phyloP scores from a whole-genome alignment of 2,329 filamentous ascomycete species.

The Fusarium xyrophilum region DNA sequence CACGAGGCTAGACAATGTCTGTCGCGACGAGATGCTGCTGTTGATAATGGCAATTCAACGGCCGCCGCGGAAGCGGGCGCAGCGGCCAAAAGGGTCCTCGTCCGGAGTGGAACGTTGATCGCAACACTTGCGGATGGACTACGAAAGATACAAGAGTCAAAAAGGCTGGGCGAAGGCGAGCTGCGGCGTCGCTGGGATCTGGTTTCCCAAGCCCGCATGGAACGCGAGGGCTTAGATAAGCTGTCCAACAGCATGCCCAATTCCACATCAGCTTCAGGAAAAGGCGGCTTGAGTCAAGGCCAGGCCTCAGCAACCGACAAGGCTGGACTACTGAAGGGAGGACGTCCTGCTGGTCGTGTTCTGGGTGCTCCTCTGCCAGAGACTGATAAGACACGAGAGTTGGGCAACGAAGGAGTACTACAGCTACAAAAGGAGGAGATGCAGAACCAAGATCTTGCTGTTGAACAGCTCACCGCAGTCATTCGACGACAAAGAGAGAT shows the following conservation, averaged over 20 bases:
- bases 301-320: slow-evolving; percentile 58
- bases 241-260: slow-evolving; percentile 65
- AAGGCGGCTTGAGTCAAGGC: slow-evolving; percentile 58
- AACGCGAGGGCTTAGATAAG: slow-evolving; percentile 77
- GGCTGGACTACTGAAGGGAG: slow-evolving; percentile 53
- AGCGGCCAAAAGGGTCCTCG: slow-evolving; percentile 75
- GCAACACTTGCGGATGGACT: slow-evolving; percentile 71
- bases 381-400: slow-evolving; percentile 76
- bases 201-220: slow-evolving; percentile 71
- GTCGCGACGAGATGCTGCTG: slow-evolving; percentile 67
- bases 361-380: slow-evolving; percentile 76
- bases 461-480: slow-evolving; percentile 71
- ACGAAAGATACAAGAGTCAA: slow-evolving; percentile 60
- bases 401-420: slow-evolving; percentile 77
- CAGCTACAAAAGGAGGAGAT: slow-evolving; percentile 78
- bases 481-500: slow-evolving; percentile 78
- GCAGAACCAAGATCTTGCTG: slow-evolving; percentile 75
- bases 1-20: slow-evolving; percentile 73
- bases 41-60: slow-evolving; percentile 50
- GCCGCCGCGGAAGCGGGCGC: slow-evolving; percentile 68
- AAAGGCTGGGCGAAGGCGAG: slow-evolving; percentile 74
- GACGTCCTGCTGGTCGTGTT: slow-evolving; percentile 64
- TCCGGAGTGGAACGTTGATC: slow-evolving; percentile 71
- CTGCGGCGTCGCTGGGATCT: slow-evolving; percentile 74
- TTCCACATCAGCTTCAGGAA: slow-evolving; percentile 34